Percentiles rank a stretch among this genome's conserved stretches.
Evolutionary conservation across 1,139 yeast genomes (phyloP).

Genomic region (Pichia sp.): DNA sequence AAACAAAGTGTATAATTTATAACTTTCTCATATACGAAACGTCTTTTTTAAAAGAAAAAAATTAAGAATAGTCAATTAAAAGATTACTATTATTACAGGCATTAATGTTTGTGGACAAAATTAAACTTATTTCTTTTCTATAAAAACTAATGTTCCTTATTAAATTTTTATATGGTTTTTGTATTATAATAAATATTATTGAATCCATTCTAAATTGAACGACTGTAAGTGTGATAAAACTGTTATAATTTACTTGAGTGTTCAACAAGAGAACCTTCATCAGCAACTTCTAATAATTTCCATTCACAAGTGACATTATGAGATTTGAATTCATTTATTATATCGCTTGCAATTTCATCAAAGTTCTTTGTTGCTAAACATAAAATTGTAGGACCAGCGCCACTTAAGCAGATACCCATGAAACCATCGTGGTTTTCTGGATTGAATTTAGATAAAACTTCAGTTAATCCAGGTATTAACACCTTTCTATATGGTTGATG

Average conservation of each 20-base stretch:
- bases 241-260: constrained; percentile 23
- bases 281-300: constrained; percentile 79
- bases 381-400: constrained; percentile 96
- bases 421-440: constrained; percentile 80
- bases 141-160: constrained; percentile 14
- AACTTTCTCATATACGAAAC: background rate
- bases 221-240: background rate
- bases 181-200: background rate
- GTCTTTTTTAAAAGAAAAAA: background rate
- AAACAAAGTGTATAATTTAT: background rate
- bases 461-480: constrained; percentile 83
- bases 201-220: constrained; percentile 4
- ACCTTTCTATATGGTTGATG: constrained; percentile 94
- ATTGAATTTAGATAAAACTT: constrained; percentile 72
- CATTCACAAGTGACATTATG: constrained; percentile 69
- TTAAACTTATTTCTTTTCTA: background rate
- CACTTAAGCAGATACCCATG: constrained; percentile 89
- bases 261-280: constrained; percentile 66
- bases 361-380: constrained; percentile 87
- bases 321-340: constrained; percentile 59
- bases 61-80: background rate
- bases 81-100: background rate
- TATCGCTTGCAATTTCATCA: constrained; percentile 74
- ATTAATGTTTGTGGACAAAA: background rate
- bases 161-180: constrained; percentile 7